phyloP scores from a whole-genome alignment of 352 stramenopile species.

The Phytophthora citrophthora region DNA sequence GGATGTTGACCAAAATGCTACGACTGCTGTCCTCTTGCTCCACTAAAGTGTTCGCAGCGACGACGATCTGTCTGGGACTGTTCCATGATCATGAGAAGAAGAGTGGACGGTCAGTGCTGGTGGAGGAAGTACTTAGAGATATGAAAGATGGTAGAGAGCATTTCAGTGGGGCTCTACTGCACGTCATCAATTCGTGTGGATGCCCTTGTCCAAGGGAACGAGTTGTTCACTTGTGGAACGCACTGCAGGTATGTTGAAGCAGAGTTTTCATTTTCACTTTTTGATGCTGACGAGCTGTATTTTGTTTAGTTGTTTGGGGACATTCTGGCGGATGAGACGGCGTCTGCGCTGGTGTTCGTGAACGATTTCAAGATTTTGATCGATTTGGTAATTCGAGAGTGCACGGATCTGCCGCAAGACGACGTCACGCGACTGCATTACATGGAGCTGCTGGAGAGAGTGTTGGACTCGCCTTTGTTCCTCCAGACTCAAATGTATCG shows the following conservation, averaged over 20 bases:
- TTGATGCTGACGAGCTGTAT: background rate
- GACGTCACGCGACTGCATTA: constrained; percentile 51
- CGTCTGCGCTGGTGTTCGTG: constrained; percentile 60
- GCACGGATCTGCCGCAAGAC: constrained; percentile 60
- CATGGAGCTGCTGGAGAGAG: constrained; percentile 52
- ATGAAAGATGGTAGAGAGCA: constrained; percentile 67
- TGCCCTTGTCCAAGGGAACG: constrained; percentile 56
- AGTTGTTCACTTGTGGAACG: constrained; percentile 53
- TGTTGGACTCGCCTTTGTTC: constrained; percentile 54
- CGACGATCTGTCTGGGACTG: constrained; percentile 58
- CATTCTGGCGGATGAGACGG: constrained; percentile 52
- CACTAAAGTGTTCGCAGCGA: constrained; percentile 70
- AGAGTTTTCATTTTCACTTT: background rate
- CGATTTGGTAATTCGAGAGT: constrained; percentile 72
- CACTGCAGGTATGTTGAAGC: constrained; percentile 47
- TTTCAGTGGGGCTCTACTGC: constrained; percentile 67
- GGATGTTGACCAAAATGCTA: constrained; percentile 72
- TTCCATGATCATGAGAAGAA: constrained; percentile 65
- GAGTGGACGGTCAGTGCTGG: constrained; percentile 40
- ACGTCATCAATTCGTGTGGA: constrained; percentile 86
- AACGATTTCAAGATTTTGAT: constrained; percentile 83
- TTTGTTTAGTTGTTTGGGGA: constrained; percentile 57
- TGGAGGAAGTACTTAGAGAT: constrained; percentile 54
- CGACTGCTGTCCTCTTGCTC: constrained; percentile 58
- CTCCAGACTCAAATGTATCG: constrained; percentile 61